Percentiles rank a stretch among this genome's conserved stretches.
Conservation (phyloP, 805 yeast species). For the Saccharomycopsis sp. region DNA sequence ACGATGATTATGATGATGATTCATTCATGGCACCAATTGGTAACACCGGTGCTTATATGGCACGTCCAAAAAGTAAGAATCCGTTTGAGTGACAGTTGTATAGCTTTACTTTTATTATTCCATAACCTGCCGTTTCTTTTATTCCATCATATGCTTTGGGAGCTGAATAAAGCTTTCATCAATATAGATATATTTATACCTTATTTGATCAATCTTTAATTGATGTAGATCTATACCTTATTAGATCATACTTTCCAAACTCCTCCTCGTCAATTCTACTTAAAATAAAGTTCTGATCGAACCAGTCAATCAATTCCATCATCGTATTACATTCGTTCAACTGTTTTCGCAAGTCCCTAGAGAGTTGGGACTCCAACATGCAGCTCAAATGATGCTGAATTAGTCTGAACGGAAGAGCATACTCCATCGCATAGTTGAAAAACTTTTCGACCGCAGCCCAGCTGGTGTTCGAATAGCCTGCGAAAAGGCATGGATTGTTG, state of each 20-base stretch:
- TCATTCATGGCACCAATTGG: not conserved
- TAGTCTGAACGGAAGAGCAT: slow-evolving; percentile 79
- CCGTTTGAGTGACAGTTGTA: not conserved
- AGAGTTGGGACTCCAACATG: slow-evolving; percentile 59
- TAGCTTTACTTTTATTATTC: slow-evolving; percentile 6
- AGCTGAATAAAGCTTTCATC: too few species aligned
- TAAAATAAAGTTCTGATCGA: slow-evolving; percentile 63
- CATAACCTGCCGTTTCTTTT: slow-evolving; percentile 21
- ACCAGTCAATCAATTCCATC: slow-evolving; percentile 72
- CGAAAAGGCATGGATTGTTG: slow-evolving; percentile 79
- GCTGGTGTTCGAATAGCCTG: slow-evolving; percentile 64
- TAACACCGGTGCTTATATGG: not conserved
- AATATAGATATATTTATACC: slow-evolving; percentile 30
- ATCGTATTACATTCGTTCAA: slow-evolving; percentile 57
- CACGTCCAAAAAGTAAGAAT: not conserved
- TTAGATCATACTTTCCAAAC: slow-evolving; percentile 50
- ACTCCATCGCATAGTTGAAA: slow-evolving; percentile 69
- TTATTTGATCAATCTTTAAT: slow-evolving; percentile 38
- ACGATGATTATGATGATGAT: not conserved
- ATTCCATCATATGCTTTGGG: not conserved
- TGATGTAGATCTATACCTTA: slow-evolving; percentile 34
- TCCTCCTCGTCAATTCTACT: slow-evolving; percentile 62
- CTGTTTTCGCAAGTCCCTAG: slow-evolving; percentile 44
- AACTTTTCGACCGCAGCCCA: slow-evolving; percentile 88
- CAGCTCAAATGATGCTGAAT: slow-evolving; percentile 84